Evolutionary conservation across 352 stramenopile species (phyloP), one percentile per base, ranked within the genome.

Genomic region (Phytophthora colocasiae): DNA sequence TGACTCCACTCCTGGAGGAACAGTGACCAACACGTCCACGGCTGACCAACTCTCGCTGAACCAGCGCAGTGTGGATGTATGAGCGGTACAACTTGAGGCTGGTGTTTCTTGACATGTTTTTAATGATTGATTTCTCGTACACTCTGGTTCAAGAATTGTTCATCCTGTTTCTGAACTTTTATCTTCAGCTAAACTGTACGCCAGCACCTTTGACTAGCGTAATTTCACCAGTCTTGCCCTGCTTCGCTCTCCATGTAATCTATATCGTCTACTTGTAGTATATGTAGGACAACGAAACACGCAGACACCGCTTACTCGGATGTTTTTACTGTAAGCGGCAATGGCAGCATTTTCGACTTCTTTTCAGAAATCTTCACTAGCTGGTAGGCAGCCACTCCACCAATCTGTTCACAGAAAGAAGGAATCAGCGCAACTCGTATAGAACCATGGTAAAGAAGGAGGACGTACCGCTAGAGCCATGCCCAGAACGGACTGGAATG

Each of bases 1-100:
- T 11, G 66, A 58, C 9, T 64, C 61, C 10, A 68, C 69, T 19
- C 60, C 71, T 10, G 53, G 63, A 46, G 57, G 46, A 8, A 58
- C 63, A 11, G 38, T 43, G 53, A 51, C 51, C 12, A 71, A 60
- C 26, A 17, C 58, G 14, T 63, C 73, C 11, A 60, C 75, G 34
- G 81, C 81, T 2, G 85, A 93, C 58, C 85, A 91, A 52, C 85
- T 93, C 50, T 80, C 69, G 39, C 62, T 92, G 51, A 89, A 84
- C 66, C 83, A 93, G 66, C 85, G 85, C 53, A 93, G 85, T 52
- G 85, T 92, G 17, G 85, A 93, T 57, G 85, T 93, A 46, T 93
- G 69, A 85, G 19, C 51, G 61, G 36, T 66, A 58, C 54, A 49
- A 57, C 9, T 24, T 57, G 49, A 62, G 24, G 43, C 46, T 51